Evolutionary conservation across 2,329 filamentous ascomycete genomes (phyloP), one percentile per base, ranked within the genome.

Genomic region (Diplodia sapinea): DNA sequence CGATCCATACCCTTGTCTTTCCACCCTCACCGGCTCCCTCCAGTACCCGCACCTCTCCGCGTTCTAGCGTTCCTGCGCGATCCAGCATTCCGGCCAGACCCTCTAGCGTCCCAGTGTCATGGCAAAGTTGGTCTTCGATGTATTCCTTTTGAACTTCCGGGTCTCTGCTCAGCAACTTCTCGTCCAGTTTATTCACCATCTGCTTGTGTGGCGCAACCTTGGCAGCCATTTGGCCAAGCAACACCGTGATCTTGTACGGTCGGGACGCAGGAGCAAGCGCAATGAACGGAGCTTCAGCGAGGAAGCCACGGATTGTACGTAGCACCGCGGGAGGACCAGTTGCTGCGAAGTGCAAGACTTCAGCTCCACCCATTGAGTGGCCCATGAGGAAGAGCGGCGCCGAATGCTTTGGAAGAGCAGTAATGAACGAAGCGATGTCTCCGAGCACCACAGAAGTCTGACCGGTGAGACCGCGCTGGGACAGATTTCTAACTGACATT

Each of bases 281-380:
- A 70, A 97, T 85, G 74, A 95, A 92, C 1, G 94, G 93, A n/a
- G 87, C 84, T 78, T 93, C 90, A 15, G 91, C 83, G 43, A 96
- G 75, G 82, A 90, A 92, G 26, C 93, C 93, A 55, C 88, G 84
- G 57, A 96, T 85, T 68, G 85, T 82, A 43, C 80, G 77, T 51
- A 87, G 83, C 13, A 92, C 76, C 17, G 87, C 84, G 52, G 72
- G 70, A 4, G 81, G 83, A 23, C 80, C 82, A 54, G 75, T 74
- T 36, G 79, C 78, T 69, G 80, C 81, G 72, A 87, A 89, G 52
- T 87, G 88, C 9, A 96, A 81, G 6, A 89, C 86, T 79, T 96
- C 86, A 29, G 88, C 92, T 68, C 94, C 94, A 71, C 94, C 94
- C 92, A 97, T 97, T 26, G 90, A 93, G 79, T 97, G 93, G 65